Base-by-base conservation (phyloP, 306 rosid species). In the Malus domestica region DNA sequence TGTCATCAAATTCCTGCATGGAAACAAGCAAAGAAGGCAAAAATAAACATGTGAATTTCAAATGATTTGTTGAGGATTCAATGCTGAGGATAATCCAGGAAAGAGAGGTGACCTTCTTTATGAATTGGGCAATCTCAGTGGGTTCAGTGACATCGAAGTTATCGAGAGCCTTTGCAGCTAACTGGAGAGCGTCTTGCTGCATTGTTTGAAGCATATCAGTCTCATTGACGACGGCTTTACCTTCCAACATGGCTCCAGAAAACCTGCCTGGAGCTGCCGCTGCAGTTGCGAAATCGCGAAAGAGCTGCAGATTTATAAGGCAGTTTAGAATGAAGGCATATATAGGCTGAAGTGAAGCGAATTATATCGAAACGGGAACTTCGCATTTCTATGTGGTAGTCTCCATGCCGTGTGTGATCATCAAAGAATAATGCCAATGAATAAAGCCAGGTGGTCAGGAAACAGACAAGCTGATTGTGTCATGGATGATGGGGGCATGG, bases 121-220 rank as follows among this genome's bases (percentile, higher is more conserved):
- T 93, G 80, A 87, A 89, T 20, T 87, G 85, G 25, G 97, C 98
- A 5, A 93, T 88, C 49, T 93, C 90, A 20, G 93, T 89, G 78
- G 93, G 84, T 64, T 93, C 85, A 49, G 92, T 91, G 79, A 89
- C 90, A 82, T 93, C 92, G 12, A 89, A 88, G 77, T 70, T 54
- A 71, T 93, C 97, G 0, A 89, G 93, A 4, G 96, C 97, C 80
- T 87, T 93, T 32, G 90, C 81, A 29, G 98, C 97, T 60, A 86
- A 82, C 57, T 85, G 72, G 23, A 93, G 80, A 2, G 92, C 97
- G 52, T 91, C 85, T 70, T 88, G 87, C 87, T 91, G 96, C 93
- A 91, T 89, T 22, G 82, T 79, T 60, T 89, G 84, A 78, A 89
- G 86, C 97, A 93, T 93, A 78, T 93, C 98, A 20, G 93, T 87